Base-by-base conservation (phyloP, 192 early-diverging fungal genomes). In the Kickxella alabastrina region DNA sequence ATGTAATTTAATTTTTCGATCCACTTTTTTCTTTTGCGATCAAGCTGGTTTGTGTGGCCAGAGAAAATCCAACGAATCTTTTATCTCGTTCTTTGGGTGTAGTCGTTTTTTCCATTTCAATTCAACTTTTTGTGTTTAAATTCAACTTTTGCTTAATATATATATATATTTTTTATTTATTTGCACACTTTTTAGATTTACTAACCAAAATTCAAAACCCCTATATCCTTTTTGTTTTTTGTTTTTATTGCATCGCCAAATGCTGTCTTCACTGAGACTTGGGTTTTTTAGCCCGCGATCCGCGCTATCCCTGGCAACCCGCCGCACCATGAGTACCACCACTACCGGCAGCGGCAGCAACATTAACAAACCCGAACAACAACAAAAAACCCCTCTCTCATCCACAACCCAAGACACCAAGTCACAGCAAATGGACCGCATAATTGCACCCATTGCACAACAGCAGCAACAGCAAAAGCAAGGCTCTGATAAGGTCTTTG, bases 391-490 rank as follows among this genome's bases (percentile, higher is more conserved):
- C n/a, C n/a, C n/a, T n/a, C n/a, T n/a, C n/a, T n/a, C n/a, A n/a
- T n/a, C n/a, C n/a, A n/a, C n/a, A n/a, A n/a, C n/a, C n/a, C 44
- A 46, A 18, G 52, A 65, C 12, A 35, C 36, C 1, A 36, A 52
- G 25, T 26, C n/a, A 6, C 32, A 56, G 9, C 26, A 57, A 26
- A 40, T 62, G 50, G 44, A 68, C 29, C 17, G 26, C 10, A 42
- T 48, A 3, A 40, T 53, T 0, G 9, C 26, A 6, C 55, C 62
- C 10, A 27, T 34, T 10, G 21, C 14, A 14, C 21, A 44, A 26
- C 22, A 7, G 6, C 5, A 44, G 24, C 15, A 49, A 9, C 47
- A 49, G 22, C 18, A 43, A 18, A 24, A 39, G 2, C 25, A 25
- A 7, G 38, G 32, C 0, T 59, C 54, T n/a, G 40, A 42, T 18